Evolutionary conservation across 345 rosid species (phyloP), one percentile per base, ranked within the genome.

Genomic region (Cardamine resedifolia): DNA sequence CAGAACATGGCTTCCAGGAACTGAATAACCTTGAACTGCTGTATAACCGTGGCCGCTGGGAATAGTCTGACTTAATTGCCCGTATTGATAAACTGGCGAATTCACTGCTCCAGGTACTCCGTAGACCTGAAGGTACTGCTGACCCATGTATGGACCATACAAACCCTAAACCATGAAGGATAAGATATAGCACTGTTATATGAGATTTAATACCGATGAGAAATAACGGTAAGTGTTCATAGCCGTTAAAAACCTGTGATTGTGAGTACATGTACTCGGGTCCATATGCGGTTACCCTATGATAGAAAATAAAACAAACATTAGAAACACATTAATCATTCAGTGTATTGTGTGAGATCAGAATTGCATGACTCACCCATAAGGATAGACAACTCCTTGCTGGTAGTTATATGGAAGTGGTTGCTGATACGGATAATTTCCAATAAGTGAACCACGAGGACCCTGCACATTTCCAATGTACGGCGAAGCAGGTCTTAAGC

Each of bases 51-150:
- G 96, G 38, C 86, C 85, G 23, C 90, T 78, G 30, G 96, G 83
- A 75, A 90, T 52, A 36, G 70, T 79, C 73, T 87, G 98, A 70
- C 78, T 83, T 66, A 85, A 3, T 55, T 88, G 96, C 39, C 88
- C 92, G 47, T 84, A 85, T 16, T 87, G 92, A 83, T 89, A 86
- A 33, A 87, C 45, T 6, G 91, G 78, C 31, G 98, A 16, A 38
- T 79, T 84, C 28, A 82, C 84, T 52, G 92, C 62, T 36, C 92
- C 93, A 19, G 91, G 96, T 36, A 85, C 83, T 77, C 95, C 97
- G 31, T 87, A 91, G 50, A 85, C 76, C 78, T 83, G 96, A 81
- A 91, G 86, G 81, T 88, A 89, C 64, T 88, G 98, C 77, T 90
- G 97, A 41, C 84, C 88, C 62, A 79, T 50, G 70, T 89, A 89